Evolutionary conservation across 805 yeast species (phyloP).

Genomic region (Starmerella bacillaris): DNA sequence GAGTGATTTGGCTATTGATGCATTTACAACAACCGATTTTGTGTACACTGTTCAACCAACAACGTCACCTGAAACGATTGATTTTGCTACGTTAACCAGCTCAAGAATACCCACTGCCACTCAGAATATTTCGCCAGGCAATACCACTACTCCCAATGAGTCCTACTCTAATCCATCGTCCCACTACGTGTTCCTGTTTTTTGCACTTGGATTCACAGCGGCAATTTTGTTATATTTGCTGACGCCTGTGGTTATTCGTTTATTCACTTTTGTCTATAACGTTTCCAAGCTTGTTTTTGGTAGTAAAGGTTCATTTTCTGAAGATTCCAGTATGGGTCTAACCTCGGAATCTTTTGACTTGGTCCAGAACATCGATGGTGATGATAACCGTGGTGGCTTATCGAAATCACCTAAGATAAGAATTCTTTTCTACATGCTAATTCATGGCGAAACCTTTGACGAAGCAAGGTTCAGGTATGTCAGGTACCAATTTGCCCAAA

Average conservation of each 20-base stretch:
- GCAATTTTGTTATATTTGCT: conserved; percentile 2
- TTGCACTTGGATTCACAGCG: not conserved
- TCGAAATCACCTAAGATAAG: conserved; percentile 35
- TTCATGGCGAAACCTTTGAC: conserved; percentile 38
- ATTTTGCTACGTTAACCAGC: too few relatives aligned
- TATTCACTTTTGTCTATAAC: conserved; percentile 1
- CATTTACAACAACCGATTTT: too few relatives aligned
- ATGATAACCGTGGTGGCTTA: conserved; percentile 46
- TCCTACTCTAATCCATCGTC: too few relatives aligned
- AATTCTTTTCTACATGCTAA: conserved; percentile 38
- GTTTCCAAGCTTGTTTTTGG: not conserved
- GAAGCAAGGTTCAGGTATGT: conserved; percentile 45
- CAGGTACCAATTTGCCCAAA: conserved; percentile 28
- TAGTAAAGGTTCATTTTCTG: conserved; percentile 7
- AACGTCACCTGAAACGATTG: too few relatives aligned
- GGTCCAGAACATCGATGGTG: conserved; percentile 27
- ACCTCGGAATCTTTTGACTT: conserved; percentile 43
- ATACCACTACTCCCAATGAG: too few relatives aligned
- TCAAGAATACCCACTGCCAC: too few relatives aligned
- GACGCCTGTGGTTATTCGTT: conserved; percentile 3
- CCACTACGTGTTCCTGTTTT: not conserved
- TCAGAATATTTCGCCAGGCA: too few relatives aligned
- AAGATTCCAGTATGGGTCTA: conserved; percentile 28
- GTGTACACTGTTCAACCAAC: too few relatives aligned
- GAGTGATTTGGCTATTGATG: too few relatives aligned